Evolutionary conservation across 2,329 filamentous ascomycete species (phyloP).

Genomic region (Coleophoma crateriformis): DNA sequence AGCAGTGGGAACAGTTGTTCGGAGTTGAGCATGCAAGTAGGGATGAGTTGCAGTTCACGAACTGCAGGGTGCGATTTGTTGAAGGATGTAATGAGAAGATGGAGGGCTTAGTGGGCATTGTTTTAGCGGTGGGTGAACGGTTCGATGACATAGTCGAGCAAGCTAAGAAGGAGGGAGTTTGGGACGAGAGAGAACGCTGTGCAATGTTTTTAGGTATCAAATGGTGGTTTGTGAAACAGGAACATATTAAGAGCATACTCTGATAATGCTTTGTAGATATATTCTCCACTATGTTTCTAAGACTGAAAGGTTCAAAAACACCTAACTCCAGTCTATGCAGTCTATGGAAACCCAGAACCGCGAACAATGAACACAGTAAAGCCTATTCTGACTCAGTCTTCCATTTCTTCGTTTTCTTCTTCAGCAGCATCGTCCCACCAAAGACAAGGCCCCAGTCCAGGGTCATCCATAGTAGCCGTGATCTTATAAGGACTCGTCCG

Average conservation of each 20-base stretch:
- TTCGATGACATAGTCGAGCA: too few relatives aligned
- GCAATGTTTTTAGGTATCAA: too few relatives aligned
- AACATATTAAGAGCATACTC: too few relatives aligned
- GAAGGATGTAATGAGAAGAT: too few relatives aligned
- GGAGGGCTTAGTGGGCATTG: too few relatives aligned
- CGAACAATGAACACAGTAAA: not conserved
- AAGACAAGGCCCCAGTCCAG: slow-evolving; percentile 55
- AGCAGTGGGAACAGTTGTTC: slow-evolving; percentile 35
- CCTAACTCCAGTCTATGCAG: too few relatives aligned
- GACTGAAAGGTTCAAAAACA: too few relatives aligned
- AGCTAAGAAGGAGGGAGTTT: slow-evolving; percentile 17
- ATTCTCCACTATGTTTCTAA: too few relatives aligned
- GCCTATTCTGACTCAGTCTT: slow-evolving; percentile 12
- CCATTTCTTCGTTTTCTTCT: slow-evolving; percentile 7
- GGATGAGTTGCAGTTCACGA: slow-evolving; percentile 24
- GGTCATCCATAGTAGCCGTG: slow-evolving; percentile 57
- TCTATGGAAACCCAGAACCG: too few relatives aligned
- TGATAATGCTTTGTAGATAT: too few relatives aligned
- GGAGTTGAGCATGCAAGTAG: slow-evolving; percentile 15
- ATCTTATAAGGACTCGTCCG: slow-evolving; percentile 66
- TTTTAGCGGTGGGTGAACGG: too few relatives aligned
- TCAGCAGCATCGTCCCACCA: slow-evolving; percentile 49
- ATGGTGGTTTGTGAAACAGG: too few relatives aligned
- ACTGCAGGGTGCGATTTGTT: slow-evolving; percentile 29
- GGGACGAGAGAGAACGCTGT: slow-evolving; percentile 29